Conservation (phyloP, 1,139 yeast genomes). For the Yamadazyma jaroonii region DNA sequence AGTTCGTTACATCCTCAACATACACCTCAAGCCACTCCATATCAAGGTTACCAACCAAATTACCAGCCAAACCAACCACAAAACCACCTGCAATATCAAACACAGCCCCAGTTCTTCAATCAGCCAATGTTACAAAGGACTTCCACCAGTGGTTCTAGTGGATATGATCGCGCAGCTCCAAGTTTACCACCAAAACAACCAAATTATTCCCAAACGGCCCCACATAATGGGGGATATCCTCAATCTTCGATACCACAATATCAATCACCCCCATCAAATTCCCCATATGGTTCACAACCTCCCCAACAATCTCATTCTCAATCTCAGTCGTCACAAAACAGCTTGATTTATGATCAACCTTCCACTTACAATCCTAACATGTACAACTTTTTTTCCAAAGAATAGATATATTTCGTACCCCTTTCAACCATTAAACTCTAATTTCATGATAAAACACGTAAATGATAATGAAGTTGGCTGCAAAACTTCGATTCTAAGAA, state of each 20-base stretch:
- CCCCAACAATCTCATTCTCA: constrained; percentile 13
- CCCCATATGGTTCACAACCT: constrained; percentile 8
- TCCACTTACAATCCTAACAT: constrained; percentile 48
- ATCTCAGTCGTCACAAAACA: constrained; percentile 12
- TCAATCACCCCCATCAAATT: too few relatives aligned
- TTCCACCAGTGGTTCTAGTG: constrained; percentile 8
- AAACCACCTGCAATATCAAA: neutral
- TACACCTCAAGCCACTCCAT: constrained; percentile 3
- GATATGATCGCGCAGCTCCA: constrained; percentile 16
- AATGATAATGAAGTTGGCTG: too few relatives aligned
- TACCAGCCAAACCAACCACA: neutral
- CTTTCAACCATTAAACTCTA: neutral
- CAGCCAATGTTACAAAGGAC: constrained; percentile 13
- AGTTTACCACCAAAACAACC: constrained; percentile 21
- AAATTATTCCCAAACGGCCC: neutral
- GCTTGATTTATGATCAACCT: constrained; percentile 45
- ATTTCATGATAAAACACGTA: neutral
- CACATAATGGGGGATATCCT: too few relatives aligned
- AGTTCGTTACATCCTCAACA: neutral
- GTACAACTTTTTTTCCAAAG: constrained; percentile 39
- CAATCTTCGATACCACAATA: too few relatives aligned
- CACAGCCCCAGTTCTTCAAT: constrained; percentile 2
- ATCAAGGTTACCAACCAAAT: neutral
- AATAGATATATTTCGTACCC: neutral
- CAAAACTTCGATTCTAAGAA: too few relatives aligned